Percentiles rank a stretch among this genome's conserved stretches.
phyloP scores from a whole-genome alignment of 345 rosid genomes.

The Lumnitzera littorea region DNA sequence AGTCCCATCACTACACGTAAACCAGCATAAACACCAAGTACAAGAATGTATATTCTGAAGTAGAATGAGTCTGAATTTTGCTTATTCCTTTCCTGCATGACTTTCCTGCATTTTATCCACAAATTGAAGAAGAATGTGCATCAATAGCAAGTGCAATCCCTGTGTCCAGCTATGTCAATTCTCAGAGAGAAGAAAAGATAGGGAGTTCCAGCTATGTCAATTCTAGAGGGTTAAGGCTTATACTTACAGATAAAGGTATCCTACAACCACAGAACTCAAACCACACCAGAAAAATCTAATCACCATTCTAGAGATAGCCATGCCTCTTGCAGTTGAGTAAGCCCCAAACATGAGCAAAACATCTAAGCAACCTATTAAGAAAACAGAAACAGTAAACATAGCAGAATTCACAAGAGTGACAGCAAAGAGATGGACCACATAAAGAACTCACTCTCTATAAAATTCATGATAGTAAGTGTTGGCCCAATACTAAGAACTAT shows the following conservation, averaged over 20 bases:
- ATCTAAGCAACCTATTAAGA: constrained; percentile 63
- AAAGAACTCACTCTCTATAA: constrained; percentile 56
- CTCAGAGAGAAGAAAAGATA: constrained; percentile 1
- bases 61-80: constrained; percentile 49
- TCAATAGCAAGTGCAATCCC: not conserved
- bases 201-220: not conserved
- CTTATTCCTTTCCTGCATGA: constrained; percentile 63
- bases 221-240: not conserved
- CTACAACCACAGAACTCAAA: constrained; percentile 53
- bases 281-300: constrained; percentile 89
- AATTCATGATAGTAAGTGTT: constrained; percentile 81
- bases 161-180: too few relatives aligned
- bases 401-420: not conserved
- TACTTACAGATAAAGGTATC: constrained; percentile 77
- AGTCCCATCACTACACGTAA: constrained; percentile 62
- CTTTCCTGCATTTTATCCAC: constrained; percentile 49
- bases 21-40: constrained; percentile 79
- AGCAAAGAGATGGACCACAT: not conserved
- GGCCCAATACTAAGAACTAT: constrained; percentile 80
- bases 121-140: not conserved
- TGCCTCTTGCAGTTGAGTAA: constrained; percentile 82
- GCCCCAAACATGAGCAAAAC: constrained; percentile 93
- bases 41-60: constrained; percentile 81
- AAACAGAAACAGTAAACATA: not conserved
- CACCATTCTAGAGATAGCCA: constrained; percentile 94